Percentiles rank a stretch among this genome's conserved stretches.
Conservation (phyloP, 148 eudicot species). For the Beta vulgaris region DNA sequence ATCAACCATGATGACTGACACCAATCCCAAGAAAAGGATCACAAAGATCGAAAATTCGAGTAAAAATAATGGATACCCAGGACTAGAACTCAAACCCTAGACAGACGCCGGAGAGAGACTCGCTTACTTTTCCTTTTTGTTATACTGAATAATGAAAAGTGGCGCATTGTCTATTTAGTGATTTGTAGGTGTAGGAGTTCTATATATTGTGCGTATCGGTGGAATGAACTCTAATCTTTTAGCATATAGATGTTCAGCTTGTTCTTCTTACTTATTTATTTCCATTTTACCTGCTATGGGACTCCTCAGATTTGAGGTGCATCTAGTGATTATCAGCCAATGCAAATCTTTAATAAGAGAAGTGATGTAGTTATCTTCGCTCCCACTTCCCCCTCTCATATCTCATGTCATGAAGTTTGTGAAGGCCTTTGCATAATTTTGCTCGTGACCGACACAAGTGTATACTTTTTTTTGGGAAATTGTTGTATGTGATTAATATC, state of each 20-base stretch:
- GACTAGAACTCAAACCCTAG: too few relatives aligned
- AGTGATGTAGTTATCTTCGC: background rate
- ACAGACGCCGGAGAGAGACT: too few relatives aligned
- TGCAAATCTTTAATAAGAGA: background rate
- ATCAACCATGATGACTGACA: too few relatives aligned
- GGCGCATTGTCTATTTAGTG: background rate
- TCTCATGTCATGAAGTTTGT: background rate
- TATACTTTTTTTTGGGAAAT: background rate
- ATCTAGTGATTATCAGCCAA: background rate
- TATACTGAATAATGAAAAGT: background rate
- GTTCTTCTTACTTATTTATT: background rate
- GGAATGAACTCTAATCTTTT: background rate
- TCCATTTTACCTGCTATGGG: background rate
- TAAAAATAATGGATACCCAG: too few relatives aligned
- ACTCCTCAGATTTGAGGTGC: background rate
- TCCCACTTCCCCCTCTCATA: background rate
- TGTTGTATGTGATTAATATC: background rate
- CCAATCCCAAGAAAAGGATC: too few relatives aligned
- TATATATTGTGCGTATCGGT: background rate
- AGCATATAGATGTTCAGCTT: background rate
- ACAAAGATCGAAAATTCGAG: too few relatives aligned
- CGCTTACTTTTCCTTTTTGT: too few relatives aligned
- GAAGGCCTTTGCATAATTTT: background rate
- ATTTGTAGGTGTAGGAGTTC: background rate
- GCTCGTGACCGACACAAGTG: background rate